These are phyloP conservation scores for Daedaleopsis nitida DNA, from an alignment of 768 basidiomycete genomes.

Conservation along the genomic window DNA sequence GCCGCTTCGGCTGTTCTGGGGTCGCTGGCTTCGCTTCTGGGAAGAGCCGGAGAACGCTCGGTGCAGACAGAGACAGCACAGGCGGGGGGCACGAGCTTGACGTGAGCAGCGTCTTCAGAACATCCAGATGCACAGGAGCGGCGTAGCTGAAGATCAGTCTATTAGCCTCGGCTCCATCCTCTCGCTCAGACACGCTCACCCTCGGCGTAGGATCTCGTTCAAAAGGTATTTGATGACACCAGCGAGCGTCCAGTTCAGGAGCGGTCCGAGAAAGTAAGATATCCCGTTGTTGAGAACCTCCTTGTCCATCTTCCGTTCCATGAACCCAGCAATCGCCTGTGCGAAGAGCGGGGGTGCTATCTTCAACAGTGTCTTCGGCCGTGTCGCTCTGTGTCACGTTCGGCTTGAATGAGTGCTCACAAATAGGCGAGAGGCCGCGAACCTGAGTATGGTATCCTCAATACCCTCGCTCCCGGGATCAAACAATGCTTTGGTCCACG, in stretches of 20 bases:
- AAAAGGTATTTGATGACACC: conserved; percentile 68
- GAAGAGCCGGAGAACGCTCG: conserved; percentile 49
- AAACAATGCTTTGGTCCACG: conserved; percentile 80
- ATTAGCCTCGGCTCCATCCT: neutral
- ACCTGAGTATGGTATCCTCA: conserved; percentile 69
- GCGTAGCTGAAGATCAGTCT: conserved; percentile 42
- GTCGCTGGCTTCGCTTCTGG: conserved; percentile 36
- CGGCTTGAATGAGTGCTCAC: neutral
- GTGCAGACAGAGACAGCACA: conserved; percentile 65
- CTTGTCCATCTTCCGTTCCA: conserved; percentile 59
- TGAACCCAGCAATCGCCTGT: conserved; percentile 54
- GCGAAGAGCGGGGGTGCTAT: conserved; percentile 69
- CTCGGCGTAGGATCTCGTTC: conserved; percentile 56
- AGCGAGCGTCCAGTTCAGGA: conserved; percentile 80
- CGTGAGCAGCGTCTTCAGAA: conserved; percentile 65
- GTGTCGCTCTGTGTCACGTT: conserved; percentile 54
- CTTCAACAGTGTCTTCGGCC: conserved; percentile 65
- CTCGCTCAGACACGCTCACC: conserved; percentile 41
- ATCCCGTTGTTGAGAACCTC: conserved; percentile 75
- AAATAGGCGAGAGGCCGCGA: neutral
- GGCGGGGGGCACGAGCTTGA: conserved; percentile 66
- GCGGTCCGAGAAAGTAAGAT: conserved; percentile 71
- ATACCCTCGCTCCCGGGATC: conserved; percentile 79
- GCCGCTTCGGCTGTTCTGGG: conserved; percentile 26
- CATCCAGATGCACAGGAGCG: conserved; percentile 56